A percentile compares a stretch with the other conserved stretches of the same genome.
Conservation (phyloP, 129 eudicot genomes). For the Helianthus annuus region DNA sequence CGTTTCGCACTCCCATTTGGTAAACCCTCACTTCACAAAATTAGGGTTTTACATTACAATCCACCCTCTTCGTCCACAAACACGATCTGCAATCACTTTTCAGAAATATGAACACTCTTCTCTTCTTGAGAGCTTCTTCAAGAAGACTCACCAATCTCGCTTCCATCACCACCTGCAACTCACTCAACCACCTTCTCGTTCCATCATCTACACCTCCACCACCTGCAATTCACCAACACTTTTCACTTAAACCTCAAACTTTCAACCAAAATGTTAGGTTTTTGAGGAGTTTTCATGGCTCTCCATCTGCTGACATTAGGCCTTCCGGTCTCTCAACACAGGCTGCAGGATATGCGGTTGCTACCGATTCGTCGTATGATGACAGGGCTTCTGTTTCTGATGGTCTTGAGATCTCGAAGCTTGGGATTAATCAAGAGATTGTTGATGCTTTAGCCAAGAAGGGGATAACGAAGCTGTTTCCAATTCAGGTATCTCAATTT, state of each 20-base stretch:
- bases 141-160: constrained; percentile 22
- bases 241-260: constrained; percentile 3
- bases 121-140: constrained; percentile 24
- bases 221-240: background rate
- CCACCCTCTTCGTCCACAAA: no score
- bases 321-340: constrained; percentile 30
- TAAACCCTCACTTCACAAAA: no score
- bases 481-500: constrained; percentile 62
- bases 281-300: constrained; percentile 31
- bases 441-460: constrained; percentile 52
- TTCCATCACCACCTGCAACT: constrained; percentile 18
- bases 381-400: constrained; percentile 33
- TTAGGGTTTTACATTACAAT: no score
- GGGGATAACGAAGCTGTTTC: constrained; percentile 83
- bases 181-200: constrained; percentile 21
- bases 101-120: background rate
- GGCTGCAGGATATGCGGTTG: constrained; percentile 51
- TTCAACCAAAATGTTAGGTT: background rate
- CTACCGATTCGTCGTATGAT: constrained; percentile 46
- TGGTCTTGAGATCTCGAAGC: constrained; percentile 72
- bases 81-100: no score
- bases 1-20: no score
- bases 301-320: constrained; percentile 27
- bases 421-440: constrained; percentile 60
- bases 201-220: constrained; percentile 19